These are phyloP conservation scores for Gyromitra esculenta DNA, from an alignment of 2,329 filamentous ascomycete species.

Conservation along the genomic window DNA sequence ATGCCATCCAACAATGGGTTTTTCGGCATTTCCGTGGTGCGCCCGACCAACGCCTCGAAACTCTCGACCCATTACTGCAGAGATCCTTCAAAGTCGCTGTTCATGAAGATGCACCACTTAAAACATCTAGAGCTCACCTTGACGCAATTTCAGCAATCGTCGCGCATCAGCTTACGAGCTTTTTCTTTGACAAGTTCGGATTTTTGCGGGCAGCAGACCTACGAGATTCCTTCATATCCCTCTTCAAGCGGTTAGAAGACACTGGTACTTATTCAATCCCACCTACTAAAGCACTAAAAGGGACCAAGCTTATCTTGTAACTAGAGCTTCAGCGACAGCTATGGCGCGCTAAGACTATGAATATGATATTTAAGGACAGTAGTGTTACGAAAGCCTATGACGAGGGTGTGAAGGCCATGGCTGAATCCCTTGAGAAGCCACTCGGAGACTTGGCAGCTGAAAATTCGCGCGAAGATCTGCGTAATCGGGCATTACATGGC, in stretches of 20 bases:
- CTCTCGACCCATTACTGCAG: background rate
- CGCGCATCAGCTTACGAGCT: background rate
- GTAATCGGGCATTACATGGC: conserved; percentile 4
- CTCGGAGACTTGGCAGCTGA: background rate
- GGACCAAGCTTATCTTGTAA: background rate
- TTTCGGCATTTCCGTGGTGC: conserved; percentile 19
- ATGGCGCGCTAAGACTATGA: conserved; percentile 18
- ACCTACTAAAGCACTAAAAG: background rate
- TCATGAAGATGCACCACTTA: background rate
- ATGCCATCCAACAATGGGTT: conserved; percentile 38
- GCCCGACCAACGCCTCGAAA: background rate
- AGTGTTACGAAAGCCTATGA: background rate
- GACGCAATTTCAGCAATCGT: conserved; percentile 28
- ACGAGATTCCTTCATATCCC: background rate
- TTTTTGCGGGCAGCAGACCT: background rate
- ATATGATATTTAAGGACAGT: conserved; percentile 10
- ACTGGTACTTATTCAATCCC: conserved; percentile 4
- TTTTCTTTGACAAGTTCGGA: background rate
- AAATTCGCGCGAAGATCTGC: conserved; percentile 5
- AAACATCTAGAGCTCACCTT: conserved; percentile 7
- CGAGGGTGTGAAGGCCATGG: background rate
- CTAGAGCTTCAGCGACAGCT: conserved; percentile 9
- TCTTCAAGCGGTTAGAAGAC: conserved; percentile 4
- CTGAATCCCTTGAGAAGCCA: conserved; percentile 1
- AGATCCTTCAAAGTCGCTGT: background rate